Conservation (phyloP, 257 asterid species). For the Cinchona pubescens region DNA sequence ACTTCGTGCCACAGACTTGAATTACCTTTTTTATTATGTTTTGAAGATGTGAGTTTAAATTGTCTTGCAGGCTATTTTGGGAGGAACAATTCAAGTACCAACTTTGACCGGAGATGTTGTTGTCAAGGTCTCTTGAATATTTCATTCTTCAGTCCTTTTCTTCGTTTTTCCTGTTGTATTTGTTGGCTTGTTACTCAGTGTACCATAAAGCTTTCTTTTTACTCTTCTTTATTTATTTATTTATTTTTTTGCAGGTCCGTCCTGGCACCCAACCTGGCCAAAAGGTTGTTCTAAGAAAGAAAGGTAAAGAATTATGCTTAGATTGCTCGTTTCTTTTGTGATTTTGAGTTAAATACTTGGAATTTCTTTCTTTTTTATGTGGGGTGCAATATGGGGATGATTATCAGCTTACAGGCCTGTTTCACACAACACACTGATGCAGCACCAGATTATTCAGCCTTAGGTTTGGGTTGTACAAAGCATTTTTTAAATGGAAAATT, state of each 20-base stretch:
- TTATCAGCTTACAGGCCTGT: background rate
- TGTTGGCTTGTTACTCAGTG: background rate
- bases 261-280: conserved; percentile 98
- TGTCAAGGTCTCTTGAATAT: conserved; percentile 60
- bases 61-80: conserved; percentile 79
- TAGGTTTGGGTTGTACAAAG: background rate
- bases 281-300: conserved; percentile 77
- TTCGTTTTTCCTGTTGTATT: background rate
- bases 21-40: background rate
- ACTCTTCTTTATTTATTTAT: background rate
- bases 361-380: background rate
- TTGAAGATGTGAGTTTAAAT: background rate
- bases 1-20: background rate
- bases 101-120: conserved; percentile 86
- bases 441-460: background rate
- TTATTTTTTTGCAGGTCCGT: conserved; percentile 27
- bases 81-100: conserved; percentile 92
- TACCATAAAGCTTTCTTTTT: background rate
- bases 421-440: background rate
- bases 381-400: background rate
- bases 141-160: conserved; percentile 3
- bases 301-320: conserved; percentile 40
- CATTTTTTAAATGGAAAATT: background rate
- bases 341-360: background rate
- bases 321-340: background rate